These are phyloP conservation scores for Coelastrella sp. DNA, from an alignment of 139 green algal species.

Conservation along the genomic window DNA sequence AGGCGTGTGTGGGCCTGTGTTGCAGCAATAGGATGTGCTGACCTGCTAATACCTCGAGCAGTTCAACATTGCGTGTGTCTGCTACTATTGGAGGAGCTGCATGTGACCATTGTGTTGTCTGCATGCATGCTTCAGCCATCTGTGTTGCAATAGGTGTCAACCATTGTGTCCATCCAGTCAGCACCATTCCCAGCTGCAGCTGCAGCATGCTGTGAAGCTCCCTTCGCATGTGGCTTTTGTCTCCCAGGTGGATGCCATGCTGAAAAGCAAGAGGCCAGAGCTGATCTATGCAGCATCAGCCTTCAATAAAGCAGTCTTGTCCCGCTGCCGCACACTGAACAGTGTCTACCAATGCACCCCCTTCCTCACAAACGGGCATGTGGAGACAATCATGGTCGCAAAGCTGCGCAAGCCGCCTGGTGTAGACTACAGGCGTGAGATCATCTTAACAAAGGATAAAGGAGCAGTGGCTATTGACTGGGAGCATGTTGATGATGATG, in stretches of 20 bases:
- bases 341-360: slow-evolving; percentile 50
- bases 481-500: slow-evolving; percentile 56
- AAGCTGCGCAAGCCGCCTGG: slow-evolving; percentile 68
- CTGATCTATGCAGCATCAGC: slow-evolving; percentile 32
- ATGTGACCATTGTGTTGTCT: too few relatives aligned
- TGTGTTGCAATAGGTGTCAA: neutral
- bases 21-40: too few relatives aligned
- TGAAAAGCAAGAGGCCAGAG: slow-evolving; percentile 40
- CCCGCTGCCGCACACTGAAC: slow-evolving; percentile 52
- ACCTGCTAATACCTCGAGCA: too few relatives aligned
- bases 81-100: too few relatives aligned
- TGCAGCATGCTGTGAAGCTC: neutral
- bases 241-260: slow-evolving; percentile 11
- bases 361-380: slow-evolving; percentile 51
- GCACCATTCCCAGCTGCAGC: neutral
- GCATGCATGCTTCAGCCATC: too few relatives aligned
- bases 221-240: neutral
- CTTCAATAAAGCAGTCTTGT: slow-evolving; percentile 58
- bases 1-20: neutral
- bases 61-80: too few relatives aligned
- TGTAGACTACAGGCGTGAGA: slow-evolving; percentile 79
- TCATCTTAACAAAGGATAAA: slow-evolving; percentile 82
- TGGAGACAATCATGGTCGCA: slow-evolving; percentile 93
- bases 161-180: neutral
- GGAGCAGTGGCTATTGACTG: slow-evolving; percentile 91